These are phyloP conservation scores for Leptographium flavum DNA, from an alignment of 2,329 filamentous ascomycete species.

Conservation along the genomic window DNA sequence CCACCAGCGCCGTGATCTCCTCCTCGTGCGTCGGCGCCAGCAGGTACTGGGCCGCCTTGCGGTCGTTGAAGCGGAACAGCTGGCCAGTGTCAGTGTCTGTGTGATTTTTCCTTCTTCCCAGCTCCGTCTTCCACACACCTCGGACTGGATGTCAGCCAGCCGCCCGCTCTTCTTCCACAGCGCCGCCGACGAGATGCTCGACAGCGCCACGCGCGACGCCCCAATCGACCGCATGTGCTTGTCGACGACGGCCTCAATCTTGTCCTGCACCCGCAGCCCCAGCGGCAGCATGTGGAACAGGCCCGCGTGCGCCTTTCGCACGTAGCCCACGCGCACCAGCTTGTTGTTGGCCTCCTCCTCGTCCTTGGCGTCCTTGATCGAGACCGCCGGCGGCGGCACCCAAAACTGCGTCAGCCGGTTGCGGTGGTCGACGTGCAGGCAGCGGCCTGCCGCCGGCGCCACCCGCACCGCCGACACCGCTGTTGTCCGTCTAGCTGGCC, in stretches of 20 bases:
- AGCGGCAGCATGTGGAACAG: constrained; percentile 87
- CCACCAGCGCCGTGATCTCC: constrained; percentile 77
- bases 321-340: constrained; percentile 55
- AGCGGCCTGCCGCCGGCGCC: neutral
- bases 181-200: constrained; percentile 70
- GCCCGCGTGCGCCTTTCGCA: constrained; percentile 70
- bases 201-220: constrained; percentile 74
- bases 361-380: constrained; percentile 42
- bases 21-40: constrained; percentile 93
- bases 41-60: constrained; percentile 60
- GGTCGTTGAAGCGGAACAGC: constrained; percentile 69
- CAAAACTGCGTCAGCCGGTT: constrained; percentile 59
- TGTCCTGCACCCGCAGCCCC: constrained; percentile 74
- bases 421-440: constrained; percentile 13
- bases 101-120: neutral
- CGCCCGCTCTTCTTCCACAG: constrained; percentile 79
- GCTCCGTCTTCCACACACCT: constrained; percentile 33
- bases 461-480: too few relatives aligned
- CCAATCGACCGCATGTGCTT: constrained; percentile 72
- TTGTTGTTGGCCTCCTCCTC: too few relatives aligned
- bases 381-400: constrained; percentile 48
- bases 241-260: constrained; percentile 74
- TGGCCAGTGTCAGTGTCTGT: constrained; percentile 22
- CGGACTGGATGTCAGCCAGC: constrained; percentile 54
- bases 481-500: too few relatives aligned